Evolutionary conservation across 73 alveolate genomes (phyloP).

Genomic region (Paramecium caudatum): DNA sequence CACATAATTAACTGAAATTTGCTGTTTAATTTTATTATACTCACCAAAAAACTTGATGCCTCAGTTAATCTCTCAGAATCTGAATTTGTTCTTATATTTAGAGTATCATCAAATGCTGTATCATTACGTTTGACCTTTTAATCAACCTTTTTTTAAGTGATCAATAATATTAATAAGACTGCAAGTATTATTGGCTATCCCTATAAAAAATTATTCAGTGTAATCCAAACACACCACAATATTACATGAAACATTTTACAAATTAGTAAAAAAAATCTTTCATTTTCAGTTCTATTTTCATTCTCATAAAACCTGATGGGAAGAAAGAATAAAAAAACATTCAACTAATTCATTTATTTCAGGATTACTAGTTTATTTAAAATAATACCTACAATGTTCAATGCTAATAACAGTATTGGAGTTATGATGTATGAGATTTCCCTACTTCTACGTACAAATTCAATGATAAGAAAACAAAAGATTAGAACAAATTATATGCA

Average conservation of each 20-base stretch:
- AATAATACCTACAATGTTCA: not conserved
- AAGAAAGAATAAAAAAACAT: constrained; percentile 1
- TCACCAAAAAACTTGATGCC: not conserved
- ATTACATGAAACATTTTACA: not conserved
- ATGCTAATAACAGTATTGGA: not conserved
- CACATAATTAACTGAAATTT: not conserved
- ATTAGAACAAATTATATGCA: not conserved
- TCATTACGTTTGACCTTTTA: not conserved
- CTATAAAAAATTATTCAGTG: not conserved
- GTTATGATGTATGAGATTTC: not conserved
- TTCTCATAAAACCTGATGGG: not conserved
- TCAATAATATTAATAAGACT: not conserved
- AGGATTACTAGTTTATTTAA: not conserved
- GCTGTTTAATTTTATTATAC: not conserved
- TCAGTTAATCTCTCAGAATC: not conserved
- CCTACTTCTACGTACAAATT: not conserved
- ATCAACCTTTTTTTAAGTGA: not conserved
- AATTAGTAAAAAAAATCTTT: not conserved
- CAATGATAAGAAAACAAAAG: not conserved
- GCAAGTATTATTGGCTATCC: constrained; percentile 48
- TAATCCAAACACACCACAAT: not conserved
- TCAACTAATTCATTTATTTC: not conserved
- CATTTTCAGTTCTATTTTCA: not conserved
- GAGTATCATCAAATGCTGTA: not conserved
- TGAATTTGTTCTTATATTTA: not conserved